Evolutionary conservation across 192 early-diverging fungal species (phyloP), one percentile per base, ranked within the genome.

Genomic region (Polychytrium aggregatum): DNA sequence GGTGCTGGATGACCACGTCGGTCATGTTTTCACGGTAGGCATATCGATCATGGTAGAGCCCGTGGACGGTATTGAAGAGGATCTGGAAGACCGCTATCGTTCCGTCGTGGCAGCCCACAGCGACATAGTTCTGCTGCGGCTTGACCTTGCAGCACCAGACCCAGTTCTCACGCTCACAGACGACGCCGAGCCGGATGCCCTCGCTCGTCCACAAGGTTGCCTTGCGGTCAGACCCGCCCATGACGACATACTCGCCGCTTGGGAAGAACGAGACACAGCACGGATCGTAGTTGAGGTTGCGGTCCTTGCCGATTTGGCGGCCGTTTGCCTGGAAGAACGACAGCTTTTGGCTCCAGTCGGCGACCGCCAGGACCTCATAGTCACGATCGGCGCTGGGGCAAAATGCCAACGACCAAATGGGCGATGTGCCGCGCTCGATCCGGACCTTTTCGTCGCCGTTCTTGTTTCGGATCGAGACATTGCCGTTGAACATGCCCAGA

Each of bases 1-100:
- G 56, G 48, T 77, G 63, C 46, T 79, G 74, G 31, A 79, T 74
- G n/a, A 79, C 71, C 8, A 79, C 70, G 55, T 79, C 77, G 22
- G 77, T 79, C 65, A 79, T 62, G 45, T 68, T 77, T 34, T 72
- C 65, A 10, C 77, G 55, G 48, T 52, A 79, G 0, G 74, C 77
- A 37, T 76, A 79, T 11, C 70, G 60, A 44, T 78, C 74, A 40
- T 69, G 51, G 57, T 74, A 71, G n/a, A 76, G 60, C 3, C 65
- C 77, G 43, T 74, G 71, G 17, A 79, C 77, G 3, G 72, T 76
- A 25, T 74, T 65, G 53, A 76, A 76, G 17, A 63, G 36, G 7
- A 79, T 53, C 44, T 76, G 73, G 39, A 65, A 60, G 13, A 79
- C 25, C 3, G 68, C 48, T 8, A 79, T 57, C 7, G 65, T 68